Evolutionary conservation across 2,329 filamentous ascomycete genomes (phyloP).

Genomic region (Orbilia brochopaga): DNA sequence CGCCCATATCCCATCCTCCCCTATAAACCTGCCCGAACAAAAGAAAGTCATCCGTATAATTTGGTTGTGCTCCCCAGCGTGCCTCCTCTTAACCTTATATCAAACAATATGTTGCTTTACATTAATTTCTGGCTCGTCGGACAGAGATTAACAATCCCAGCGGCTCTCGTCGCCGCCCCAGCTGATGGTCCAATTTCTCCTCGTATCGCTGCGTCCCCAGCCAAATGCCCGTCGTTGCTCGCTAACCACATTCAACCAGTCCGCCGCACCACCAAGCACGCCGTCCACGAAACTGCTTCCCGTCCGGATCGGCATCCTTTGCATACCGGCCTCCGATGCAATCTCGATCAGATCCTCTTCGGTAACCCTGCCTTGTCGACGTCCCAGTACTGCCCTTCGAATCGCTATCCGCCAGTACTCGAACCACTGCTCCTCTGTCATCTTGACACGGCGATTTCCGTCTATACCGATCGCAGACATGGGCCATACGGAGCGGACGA

Average conservation of each 20-base stretch:
- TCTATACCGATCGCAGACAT: conserved; percentile 36
- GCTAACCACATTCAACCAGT: conserved; percentile 31
- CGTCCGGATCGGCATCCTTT: conserved; percentile 54
- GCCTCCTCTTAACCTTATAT: no score
- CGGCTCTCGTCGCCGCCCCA: conserved; percentile 28
- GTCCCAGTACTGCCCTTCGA: conserved; percentile 65
- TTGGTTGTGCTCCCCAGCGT: no score
- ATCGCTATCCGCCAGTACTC: conserved; percentile 69
- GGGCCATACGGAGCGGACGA: conserved; percentile 67
- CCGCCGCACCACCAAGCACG: conserved; percentile 29
- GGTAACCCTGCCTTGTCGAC: conserved; percentile 65
- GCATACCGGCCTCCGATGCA: conserved; percentile 58
- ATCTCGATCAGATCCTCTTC: conserved; percentile 64
- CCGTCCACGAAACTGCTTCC: conserved; percentile 32
- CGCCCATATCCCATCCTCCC: no score
- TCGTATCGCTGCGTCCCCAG: conserved; percentile 20
- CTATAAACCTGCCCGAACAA: no score
- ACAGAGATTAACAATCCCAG: conserved; percentile 28
- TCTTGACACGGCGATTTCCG: conserved; percentile 51
- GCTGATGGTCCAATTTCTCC: conserved; percentile 35
- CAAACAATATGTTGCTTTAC: no score
- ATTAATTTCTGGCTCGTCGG: no score
- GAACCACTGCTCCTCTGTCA: conserved; percentile 66
- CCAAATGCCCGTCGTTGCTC: conserved; percentile 36
- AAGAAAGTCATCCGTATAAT: no score